Percentiles rank a stretch among this genome's conserved stretches.
phyloP scores from a whole-genome alignment of 2,329 filamentous ascomycete species.

The Podosphaera aphanis region DNA sequence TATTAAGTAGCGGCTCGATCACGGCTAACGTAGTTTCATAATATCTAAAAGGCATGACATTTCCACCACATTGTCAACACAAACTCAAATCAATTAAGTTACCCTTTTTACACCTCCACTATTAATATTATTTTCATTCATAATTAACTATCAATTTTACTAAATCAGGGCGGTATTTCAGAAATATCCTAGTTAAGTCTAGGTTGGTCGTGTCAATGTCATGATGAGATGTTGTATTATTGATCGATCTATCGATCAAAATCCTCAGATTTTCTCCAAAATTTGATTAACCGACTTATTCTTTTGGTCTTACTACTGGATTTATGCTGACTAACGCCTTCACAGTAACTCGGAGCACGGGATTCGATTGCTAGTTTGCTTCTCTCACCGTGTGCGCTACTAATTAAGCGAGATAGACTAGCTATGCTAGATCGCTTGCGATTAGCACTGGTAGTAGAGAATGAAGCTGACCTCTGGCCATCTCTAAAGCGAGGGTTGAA shows the following conservation, averaged over 20 bases:
- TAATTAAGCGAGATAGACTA: constrained; percentile 54
- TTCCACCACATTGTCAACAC: too few relatives aligned
- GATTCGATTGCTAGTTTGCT: constrained; percentile 55
- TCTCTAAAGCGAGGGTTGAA: constrained; percentile 23
- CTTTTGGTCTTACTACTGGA: constrained; percentile 46
- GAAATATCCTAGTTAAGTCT: too few relatives aligned
- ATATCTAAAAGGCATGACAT: too few relatives aligned
- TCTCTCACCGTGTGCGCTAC: constrained; percentile 47
- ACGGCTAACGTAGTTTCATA: too few relatives aligned
- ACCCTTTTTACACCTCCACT: too few relatives aligned
- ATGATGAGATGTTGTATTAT: too few relatives aligned
- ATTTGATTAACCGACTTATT: constrained; percentile 52
- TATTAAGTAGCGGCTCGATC: too few relatives aligned
- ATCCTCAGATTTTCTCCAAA: constrained; percentile 33
- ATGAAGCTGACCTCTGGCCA: constrained; percentile 36
- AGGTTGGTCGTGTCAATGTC: too few relatives aligned
- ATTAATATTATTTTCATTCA: too few relatives aligned
- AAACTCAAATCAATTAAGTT: too few relatives aligned
- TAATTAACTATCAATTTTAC: too few relatives aligned
- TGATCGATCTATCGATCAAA: background rate
- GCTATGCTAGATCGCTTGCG: constrained; percentile 54
- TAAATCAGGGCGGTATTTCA: too few relatives aligned
- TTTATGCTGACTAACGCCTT: constrained; percentile 33
- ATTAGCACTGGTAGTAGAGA: constrained; percentile 35
- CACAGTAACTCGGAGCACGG: constrained; percentile 19